phyloP scores from a whole-genome alignment of 768 basidiomycete genomes.

The Boletus huronensis region DNA sequence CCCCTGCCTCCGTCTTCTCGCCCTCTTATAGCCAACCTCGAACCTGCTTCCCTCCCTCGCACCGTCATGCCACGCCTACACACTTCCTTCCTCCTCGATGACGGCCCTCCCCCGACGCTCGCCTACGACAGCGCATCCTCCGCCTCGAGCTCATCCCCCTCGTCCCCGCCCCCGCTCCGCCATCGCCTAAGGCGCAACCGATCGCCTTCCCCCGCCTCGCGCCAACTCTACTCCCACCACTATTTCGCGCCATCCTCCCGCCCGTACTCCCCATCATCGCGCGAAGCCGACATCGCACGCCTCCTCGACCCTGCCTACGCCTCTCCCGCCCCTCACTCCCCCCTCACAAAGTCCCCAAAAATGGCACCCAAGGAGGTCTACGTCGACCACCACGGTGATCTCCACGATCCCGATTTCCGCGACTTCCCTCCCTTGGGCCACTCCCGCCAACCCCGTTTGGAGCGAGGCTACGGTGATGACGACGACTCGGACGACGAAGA shows the following conservation, averaged over 20 bases:
- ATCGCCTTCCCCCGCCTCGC: conserved; percentile 27
- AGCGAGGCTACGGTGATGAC: conserved; percentile 29
- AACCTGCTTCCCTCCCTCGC: neutral
- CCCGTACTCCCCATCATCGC: conserved; percentile 36
- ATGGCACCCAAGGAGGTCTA: conserved; percentile 38
- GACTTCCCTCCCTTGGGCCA: conserved; percentile 48
- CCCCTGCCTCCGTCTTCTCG: no score
- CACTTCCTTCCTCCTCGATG: neutral
- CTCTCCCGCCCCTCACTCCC: conserved; percentile 28
- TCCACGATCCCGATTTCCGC: conserved; percentile 67
- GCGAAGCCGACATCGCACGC: conserved; percentile 53
- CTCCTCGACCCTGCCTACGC: conserved; percentile 65
- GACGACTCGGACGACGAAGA: conserved; percentile 31
- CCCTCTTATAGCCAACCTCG: neutral
- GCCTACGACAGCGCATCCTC: conserved; percentile 21
- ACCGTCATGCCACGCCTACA: neutral
- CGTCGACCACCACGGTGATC: conserved; percentile 57
- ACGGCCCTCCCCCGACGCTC: conserved; percentile 12
- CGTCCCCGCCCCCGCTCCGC: conserved; percentile 17
- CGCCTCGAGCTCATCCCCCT: conserved; percentile 12
- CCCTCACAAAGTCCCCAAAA: conserved; percentile 16
- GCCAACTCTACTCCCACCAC: conserved; percentile 6
- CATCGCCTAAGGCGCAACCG: conserved; percentile 24
- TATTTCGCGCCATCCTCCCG: conserved; percentile 11
- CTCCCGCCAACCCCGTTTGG: conserved; percentile 34